Conservation (phyloP, 371 early-diverging fungal species). For the Sporodiniella umbellata region DNA sequence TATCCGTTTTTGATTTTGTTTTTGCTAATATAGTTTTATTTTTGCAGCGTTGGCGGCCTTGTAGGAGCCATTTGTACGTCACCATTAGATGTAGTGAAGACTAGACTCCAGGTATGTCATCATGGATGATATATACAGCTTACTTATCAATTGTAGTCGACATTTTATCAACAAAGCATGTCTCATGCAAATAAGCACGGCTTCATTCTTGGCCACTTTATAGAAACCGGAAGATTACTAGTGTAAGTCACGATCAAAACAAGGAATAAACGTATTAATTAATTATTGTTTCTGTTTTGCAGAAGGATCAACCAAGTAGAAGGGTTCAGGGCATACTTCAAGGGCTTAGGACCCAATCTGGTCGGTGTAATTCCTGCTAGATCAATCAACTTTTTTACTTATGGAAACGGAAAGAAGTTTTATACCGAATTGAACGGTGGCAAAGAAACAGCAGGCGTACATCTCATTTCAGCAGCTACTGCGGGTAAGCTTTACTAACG, state of each 20-base stretch:
- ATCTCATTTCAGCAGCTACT: slow-evolving; percentile 77
- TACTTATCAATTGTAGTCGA: slow-evolving; percentile 8
- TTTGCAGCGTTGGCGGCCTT: slow-evolving; percentile 57
- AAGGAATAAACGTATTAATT: neutral
- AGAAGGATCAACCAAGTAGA: slow-evolving; percentile 74
- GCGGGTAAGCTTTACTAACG: too few species aligned
- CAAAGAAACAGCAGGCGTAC: slow-evolving; percentile 76
- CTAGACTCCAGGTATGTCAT: slow-evolving; percentile 73
- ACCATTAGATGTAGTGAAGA: slow-evolving; percentile 90
- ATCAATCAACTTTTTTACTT: slow-evolving; percentile 89
- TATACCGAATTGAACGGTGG: slow-evolving; percentile 74
- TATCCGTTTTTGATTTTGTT: neutral
- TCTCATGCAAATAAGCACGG: neutral
- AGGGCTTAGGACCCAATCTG: slow-evolving; percentile 91
- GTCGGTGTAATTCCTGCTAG: slow-evolving; percentile 93
- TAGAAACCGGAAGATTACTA: slow-evolving; percentile 48
- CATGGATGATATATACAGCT: neutral
- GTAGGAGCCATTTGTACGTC: slow-evolving; percentile 84
- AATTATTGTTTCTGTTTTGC: neutral
- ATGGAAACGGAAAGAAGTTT: slow-evolving; percentile 82
- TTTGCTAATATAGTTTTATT: neutral
- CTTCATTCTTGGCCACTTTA: slow-evolving; percentile 43
- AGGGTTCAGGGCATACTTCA: slow-evolving; percentile 86
- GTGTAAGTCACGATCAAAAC: slow-evolving; percentile 31
- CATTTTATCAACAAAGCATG: slow-evolving; percentile 26